Base-by-base conservation (phyloP, 352 stramenopile species). In the Pythium aphanidermatum region DNA sequence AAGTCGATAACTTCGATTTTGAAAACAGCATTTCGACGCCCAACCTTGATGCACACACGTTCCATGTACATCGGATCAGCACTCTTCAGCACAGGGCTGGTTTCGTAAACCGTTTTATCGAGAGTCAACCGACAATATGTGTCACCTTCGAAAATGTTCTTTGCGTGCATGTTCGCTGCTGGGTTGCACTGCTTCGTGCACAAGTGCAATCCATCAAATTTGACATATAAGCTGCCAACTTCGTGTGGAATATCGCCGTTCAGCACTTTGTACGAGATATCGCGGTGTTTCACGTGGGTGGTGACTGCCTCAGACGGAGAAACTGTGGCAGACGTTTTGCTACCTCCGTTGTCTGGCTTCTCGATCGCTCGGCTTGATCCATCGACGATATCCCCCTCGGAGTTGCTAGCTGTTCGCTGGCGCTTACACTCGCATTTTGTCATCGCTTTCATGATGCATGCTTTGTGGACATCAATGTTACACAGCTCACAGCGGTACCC, bases 11-110 rank as follows among this genome's bases (percentile, higher is more conserved):
- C 68, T 39, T 94, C 75, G 21, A 94, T 65, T 5, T 63, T 68
- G 28, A 94, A 75, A 4, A 26, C 45, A 5, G 70, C 70, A 44
- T 89, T 82, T 8, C 74, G 69, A 19, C 74, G 60, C 11, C 64
- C 58, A 16, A 83, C 68, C 19, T 83, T 71, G 53, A 89, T 83
- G 46, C 82, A 94, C 36, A 90, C 58, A 7, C 67, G 67, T 32
- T 94, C 82, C 73, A 87, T 83, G 55, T 81, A 92, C 73, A 94
- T 89, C 9, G 82, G 82, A 35, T 94, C 79, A 0, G 82, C 82
- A 41, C 74, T 94, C 55, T 92, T 92, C 19, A 92, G 59, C 39
- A 94, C 82, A 8, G 81, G 79, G 32, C 74, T 92, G 0, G 82
- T 92, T 34, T 94, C 82, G 38, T 88, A 71, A 10, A 87, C 58